These are phyloP conservation scores for Pogostemon cablin DNA, from an alignment of 257 asterid species.

Conservation along the genomic window DNA sequence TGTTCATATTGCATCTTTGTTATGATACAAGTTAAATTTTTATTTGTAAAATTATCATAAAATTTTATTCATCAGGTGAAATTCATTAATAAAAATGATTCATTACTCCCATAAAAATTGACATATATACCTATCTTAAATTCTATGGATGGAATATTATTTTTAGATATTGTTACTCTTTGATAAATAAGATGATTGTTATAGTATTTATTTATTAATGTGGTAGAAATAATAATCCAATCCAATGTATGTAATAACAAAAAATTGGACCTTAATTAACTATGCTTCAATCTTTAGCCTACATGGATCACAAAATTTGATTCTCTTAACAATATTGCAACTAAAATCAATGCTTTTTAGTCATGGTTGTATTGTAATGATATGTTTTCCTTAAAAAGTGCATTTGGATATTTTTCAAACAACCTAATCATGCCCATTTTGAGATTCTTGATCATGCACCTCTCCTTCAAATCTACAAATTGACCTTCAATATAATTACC, in stretches of 20 bases:
- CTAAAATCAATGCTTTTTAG: neutral
- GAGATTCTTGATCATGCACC: slow-evolving; percentile 27
- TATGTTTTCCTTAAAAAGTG: slow-evolving; percentile 37
- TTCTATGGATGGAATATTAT: no score
- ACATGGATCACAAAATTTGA: slow-evolving; percentile 4
- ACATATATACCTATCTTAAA: no score
- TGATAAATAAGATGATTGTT: no score
- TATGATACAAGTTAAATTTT: no score
- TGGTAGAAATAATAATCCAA: no score
- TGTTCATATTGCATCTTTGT: no score
- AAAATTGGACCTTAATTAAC: slow-evolving; percentile 13
- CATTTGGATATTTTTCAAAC: slow-evolving; percentile 24
- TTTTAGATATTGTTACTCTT: no score
- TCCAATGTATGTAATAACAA: neutral
- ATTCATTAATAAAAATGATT: no score
- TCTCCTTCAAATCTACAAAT: slow-evolving; percentile 13
- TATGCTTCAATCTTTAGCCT: slow-evolving; percentile 15
- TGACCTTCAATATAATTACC: slow-evolving; percentile 16
- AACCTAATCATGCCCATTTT: slow-evolving; percentile 40
- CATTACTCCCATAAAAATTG: no score
- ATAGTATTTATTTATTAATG: no score
- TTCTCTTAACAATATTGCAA: slow-evolving; percentile 25
- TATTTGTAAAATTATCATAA: no score
- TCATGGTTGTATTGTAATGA: slow-evolving; percentile 23
- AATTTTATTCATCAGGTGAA: no score